Base-by-base conservation (phyloP, 495 filamentous ascomycete species). In the Tuber microsphaerosporum region DNA sequence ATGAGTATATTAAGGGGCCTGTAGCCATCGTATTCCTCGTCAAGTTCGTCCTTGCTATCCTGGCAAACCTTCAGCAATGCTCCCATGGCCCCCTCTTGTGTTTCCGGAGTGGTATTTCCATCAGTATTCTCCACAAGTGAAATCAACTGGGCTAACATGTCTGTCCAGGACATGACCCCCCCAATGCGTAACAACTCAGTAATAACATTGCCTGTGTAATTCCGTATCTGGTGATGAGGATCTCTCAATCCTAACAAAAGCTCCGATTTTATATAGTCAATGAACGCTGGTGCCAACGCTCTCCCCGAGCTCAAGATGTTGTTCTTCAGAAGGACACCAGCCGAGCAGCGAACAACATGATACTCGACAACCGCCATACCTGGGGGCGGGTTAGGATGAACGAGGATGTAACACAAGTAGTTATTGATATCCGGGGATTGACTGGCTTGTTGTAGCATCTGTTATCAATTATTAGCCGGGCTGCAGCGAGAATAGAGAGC, bases 41-140 rank as follows among this genome's bases (percentile, higher is more conserved):
- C 93, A 74, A 99, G 85, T 75, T 92, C 86, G 80, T 92, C 92
- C 83, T 90, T 92, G 84, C 94, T 97, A 84, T 99, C 95, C 84
- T 98, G 94, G 84, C 96, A 99, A 78, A 98, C 92, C 86, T 97
- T 98, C 78, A 90, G 86, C 82, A 99, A 86, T 19, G 95, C 93
- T 39, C 91, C 89, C 92, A 97, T 97, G 71, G 93, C 93, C 76
- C 94, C 94, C 83, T 99, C 96, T 81, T 97, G 94, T 16, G 91
- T 89, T 76, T 91, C 88, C 46, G 87, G 84, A 3, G 92, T 85
- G 20, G 89, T 85, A 76, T 91, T 88, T 4, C 93, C 91, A 12
- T 76, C 73, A 39, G 80, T 75, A 20, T 85, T 84, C 73, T 90
- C 86, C 75, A 96, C 89, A 82, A 94, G 86, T 48, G 89, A 84